These are phyloP conservation scores for Cytospora piceae DNA, from an alignment of 2,329 filamentous ascomycete species.

Conservation along the genomic window DNA sequence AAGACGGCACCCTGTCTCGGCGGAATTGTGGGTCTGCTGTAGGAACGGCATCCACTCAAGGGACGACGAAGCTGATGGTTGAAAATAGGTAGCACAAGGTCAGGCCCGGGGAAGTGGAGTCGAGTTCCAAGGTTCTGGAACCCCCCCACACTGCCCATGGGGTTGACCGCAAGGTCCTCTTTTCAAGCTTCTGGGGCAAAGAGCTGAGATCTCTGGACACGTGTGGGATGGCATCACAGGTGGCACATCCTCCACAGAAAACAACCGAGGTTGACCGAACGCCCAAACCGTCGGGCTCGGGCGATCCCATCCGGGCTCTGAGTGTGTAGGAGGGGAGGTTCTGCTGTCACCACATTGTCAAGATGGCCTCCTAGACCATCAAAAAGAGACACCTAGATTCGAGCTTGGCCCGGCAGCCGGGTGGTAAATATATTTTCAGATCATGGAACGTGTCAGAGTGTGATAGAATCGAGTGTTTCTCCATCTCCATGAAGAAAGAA, in stretches of 20 bases:
- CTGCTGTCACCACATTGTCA: not conserved
- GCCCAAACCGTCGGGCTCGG: not conserved
- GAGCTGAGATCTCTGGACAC: not conserved
- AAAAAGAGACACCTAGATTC: not conserved
- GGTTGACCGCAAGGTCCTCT: not conserved
- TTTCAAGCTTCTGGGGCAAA: not conserved
- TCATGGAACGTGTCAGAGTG: not conserved
- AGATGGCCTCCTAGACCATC: not conserved
- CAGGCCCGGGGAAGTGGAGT: not conserved
- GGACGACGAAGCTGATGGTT: not conserved
- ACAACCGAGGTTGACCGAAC: not conserved
- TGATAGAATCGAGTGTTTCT: not conserved
- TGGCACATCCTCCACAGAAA: not conserved
- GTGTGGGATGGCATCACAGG: not conserved
- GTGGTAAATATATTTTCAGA: not conserved
- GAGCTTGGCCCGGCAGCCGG: not conserved
- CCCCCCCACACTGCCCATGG: not conserved
- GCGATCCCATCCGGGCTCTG: not conserved
- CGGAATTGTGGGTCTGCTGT: not conserved
- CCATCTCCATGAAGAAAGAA: not conserved
- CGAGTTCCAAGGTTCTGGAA: not conserved
- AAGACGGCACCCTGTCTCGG: slow-evolving; percentile 1
- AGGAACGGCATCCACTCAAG: not conserved
- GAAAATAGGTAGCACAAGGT: not conserved
- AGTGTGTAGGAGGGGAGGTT: not conserved